Base-by-base conservation (phyloP, 768 basidiomycete genomes). In the Trametes meyenii region DNA sequence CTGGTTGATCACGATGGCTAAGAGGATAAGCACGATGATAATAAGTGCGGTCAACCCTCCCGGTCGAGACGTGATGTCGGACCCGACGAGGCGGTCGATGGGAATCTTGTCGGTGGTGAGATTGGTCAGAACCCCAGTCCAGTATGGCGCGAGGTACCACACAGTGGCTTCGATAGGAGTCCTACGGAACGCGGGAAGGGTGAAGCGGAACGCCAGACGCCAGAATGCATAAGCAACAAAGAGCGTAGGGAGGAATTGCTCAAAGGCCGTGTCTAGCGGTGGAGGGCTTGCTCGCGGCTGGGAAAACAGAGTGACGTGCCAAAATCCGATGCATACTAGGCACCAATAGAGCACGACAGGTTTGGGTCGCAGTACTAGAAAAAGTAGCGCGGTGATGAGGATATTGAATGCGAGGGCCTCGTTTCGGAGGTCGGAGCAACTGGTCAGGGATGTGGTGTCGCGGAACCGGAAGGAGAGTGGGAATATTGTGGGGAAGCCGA, bases 141-240 rank as follows among this genome's bases (percentile, higher is more conserved):
- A 94, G 72, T 82, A 94, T 12, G 89, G 85, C 8, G 78, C 83
- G 21, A 94, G 79, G 70, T 91, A 95, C 78, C 85, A 86, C 24
- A 94, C 71, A 50, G 84, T 81, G 5, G 85, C 79, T 72, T 95
- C 94, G 33, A 95, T 74, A 2, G 91, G 89, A 35, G 83, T 82
- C 42, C 81, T 81, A 29, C 77, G 68, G 72, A 93, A 94, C 2
- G 80, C 77, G 7, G 92, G 91, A 10, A 93, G 72, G 4, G 86
- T 86, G 71, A 88, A 90, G 11, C 92, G 83, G 73, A 87, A 84
- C 0, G 88, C 87, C 26, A 87, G 71, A 23, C 88, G 81, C 90
- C 92, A 94, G 67, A 95, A 87, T 13, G 78, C 87, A 61, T 93
- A 92, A 11, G 82, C 83, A 55, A 93, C 83, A 67, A 93, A 94